Conservation (phyloP, 208 protist species). For the Trypanosoma congolense region DNA sequence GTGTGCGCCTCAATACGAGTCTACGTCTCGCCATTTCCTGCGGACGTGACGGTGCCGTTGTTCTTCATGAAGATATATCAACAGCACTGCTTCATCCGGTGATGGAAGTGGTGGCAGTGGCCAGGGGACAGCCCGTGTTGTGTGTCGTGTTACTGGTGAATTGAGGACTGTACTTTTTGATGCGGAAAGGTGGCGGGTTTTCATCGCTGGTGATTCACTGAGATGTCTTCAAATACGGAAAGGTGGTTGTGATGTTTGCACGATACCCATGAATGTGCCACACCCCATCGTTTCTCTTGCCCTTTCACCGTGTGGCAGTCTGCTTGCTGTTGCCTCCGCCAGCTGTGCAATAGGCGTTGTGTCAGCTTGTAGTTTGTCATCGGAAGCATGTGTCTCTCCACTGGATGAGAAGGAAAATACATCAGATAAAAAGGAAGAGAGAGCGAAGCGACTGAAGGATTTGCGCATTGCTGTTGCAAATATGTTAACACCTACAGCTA, state of each 20-base stretch:
- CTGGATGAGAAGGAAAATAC: neutral
- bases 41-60: constrained; percentile 67
- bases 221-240: constrained; percentile 56
- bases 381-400: neutral
- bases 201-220: constrained; percentile 81
- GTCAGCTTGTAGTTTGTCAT: constrained; percentile 2
- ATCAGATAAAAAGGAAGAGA: neutral
- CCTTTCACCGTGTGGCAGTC: constrained; percentile 55
- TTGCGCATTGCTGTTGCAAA: constrained; percentile 27
- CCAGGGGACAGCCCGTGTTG: constrained; percentile 37
- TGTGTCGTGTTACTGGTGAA: constrained; percentile 79
- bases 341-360: constrained; percentile 48
- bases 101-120: neutral
- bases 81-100: neutral
- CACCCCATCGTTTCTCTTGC: constrained; percentile 57
- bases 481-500: constrained; percentile 37
- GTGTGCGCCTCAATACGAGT: constrained; percentile 41
- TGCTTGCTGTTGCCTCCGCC: constrained; percentile 66
- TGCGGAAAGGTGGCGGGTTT: constrained; percentile 45
- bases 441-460: constrained; percentile 1
- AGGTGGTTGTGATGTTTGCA: constrained; percentile 40
- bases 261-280: constrained; percentile 53
- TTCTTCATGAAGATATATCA: constrained; percentile 59
- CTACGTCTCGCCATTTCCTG: constrained; percentile 55
- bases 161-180: constrained; percentile 71